Conservation (phyloP, 768 basidiomycete genomes). For the Auriscalpium orientale region DNA sequence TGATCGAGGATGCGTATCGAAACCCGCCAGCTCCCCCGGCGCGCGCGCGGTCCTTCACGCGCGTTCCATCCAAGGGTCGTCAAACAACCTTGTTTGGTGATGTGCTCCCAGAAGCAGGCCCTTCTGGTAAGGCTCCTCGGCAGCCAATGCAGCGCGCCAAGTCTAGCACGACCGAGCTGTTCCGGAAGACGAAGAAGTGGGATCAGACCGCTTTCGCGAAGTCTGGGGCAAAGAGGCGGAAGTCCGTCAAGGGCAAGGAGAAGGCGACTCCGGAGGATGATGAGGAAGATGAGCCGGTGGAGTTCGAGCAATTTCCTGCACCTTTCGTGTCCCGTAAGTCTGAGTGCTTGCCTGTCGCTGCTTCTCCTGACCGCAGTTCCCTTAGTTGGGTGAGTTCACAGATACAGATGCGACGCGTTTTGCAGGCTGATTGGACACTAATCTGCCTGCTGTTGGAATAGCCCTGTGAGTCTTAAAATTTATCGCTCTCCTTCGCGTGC, state of each 20-base stretch:
- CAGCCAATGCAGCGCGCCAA: constrained; percentile 1
- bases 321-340: constrained; percentile 60
- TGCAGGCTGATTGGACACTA: too few relatives aligned
- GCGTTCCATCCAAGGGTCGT: constrained; percentile 29
- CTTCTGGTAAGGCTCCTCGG: constrained; percentile 18
- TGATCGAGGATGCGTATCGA: constrained; percentile 42
- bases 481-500: neutral
- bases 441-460: neutral
- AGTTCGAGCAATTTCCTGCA: constrained; percentile 62
- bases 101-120: constrained; percentile 30
- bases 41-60: constrained; percentile 3
- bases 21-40: constrained; percentile 30
- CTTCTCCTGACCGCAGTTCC: neutral
- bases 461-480: constrained; percentile 4
- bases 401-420: neutral
- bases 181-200: constrained; percentile 77
- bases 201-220: constrained; percentile 86
- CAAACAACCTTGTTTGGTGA: constrained; percentile 68
- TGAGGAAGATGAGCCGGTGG: constrained; percentile 38
- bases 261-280: constrained; percentile 35
- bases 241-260: constrained; percentile 39
- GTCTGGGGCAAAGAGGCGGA: constrained; percentile 48
- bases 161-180: constrained; percentile 32
- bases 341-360: neutral
- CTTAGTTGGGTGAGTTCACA: constrained; percentile 11